Percentiles rank a stretch among this genome's conserved stretches.
phyloP scores from a whole-genome alignment of 208 protist species.

The Wallacemonas sp. region DNA sequence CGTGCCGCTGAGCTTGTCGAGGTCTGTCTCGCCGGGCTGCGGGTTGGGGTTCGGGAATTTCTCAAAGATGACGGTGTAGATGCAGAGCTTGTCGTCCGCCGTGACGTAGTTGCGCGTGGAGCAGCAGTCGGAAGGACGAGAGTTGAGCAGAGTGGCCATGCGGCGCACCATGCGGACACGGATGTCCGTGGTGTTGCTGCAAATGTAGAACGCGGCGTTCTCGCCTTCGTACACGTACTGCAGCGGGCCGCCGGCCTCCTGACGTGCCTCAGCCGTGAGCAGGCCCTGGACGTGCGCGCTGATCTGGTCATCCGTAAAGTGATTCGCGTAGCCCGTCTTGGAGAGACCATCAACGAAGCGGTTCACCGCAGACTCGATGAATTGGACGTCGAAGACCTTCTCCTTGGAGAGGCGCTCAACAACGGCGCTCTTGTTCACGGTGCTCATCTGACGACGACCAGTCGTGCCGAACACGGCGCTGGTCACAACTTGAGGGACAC shows the following conservation, averaged over 20 bases:
- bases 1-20: conserved; percentile 46
- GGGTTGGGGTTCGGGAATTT: conserved; percentile 38
- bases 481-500: conserved; percentile 13
- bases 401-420: conserved; percentile 26
- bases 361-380: conserved; percentile 35
- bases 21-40: conserved; percentile 23
- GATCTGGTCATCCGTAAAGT: conserved; percentile 50
- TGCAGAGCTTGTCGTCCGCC: conserved; percentile 41
- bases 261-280: conserved; percentile 58
- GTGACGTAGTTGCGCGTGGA: conserved; percentile 60
- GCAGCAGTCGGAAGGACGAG: conserved; percentile 23
- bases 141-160: conserved; percentile 49
- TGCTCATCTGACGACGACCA: neutral
- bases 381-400: conserved; percentile 41
- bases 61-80: conserved; percentile 57
- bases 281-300: conserved; percentile 53
- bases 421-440: conserved; percentile 26
- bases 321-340: conserved; percentile 43
- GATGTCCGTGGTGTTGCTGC: conserved; percentile 37
- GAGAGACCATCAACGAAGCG: conserved; percentile 40
- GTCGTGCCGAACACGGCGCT: conserved; percentile 3
- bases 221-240: conserved; percentile 61
- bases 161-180: conserved; percentile 56
- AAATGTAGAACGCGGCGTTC: conserved; percentile 70
- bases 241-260: conserved; percentile 50